Conservation (phyloP, 345 rosid species). For the Arabidopsis suecica region DNA sequence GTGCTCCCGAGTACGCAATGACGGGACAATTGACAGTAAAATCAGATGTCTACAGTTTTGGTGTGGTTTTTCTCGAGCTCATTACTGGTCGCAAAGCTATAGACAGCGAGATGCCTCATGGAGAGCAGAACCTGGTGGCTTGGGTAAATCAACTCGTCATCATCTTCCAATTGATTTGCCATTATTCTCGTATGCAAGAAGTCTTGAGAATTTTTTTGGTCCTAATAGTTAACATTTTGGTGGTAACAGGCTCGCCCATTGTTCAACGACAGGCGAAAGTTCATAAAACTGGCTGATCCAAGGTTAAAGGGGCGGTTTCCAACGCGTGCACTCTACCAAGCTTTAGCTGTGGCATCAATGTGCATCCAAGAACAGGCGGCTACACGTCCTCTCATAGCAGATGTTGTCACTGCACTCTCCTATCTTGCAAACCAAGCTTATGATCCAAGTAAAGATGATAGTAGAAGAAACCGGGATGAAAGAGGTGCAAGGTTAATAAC, state of each 20-base stretch:
- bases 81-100: slow-evolving; percentile 97
- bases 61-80: slow-evolving; percentile 91
- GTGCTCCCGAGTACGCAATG: slow-evolving; percentile 99
- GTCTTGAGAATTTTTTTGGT: neutral
- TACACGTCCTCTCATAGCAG: slow-evolving; percentile 90
- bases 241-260: slow-evolving; percentile 78
- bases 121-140: slow-evolving; percentile 91
- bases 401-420: slow-evolving; percentile 93
- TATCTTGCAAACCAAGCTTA: slow-evolving; percentile 87
- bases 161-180: neutral
- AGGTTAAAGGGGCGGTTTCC: slow-evolving; percentile 80
- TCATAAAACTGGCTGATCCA: slow-evolving; percentile 83
- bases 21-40: slow-evolving; percentile 96
- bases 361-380: slow-evolving; percentile 99
- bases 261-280: slow-evolving; percentile 84
- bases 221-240: slow-evolving; percentile 11
- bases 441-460: slow-evolving; percentile 66
- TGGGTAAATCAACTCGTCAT: slow-evolving; percentile 64
- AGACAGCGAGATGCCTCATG: slow-evolving; percentile 83
- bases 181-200: neutral
- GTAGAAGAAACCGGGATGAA: slow-evolving; percentile 62
- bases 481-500: slow-evolving; percentile 59
- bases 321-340: slow-evolving; percentile 89
- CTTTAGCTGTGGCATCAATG: slow-evolving; percentile 96
- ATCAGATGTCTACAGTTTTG: slow-evolving; percentile 96